Percentiles rank a stretch among this genome's conserved stretches.
Evolutionary conservation across 352 stramenopile genomes (phyloP).

Genomic region (Phytophthora sojae): DNA sequence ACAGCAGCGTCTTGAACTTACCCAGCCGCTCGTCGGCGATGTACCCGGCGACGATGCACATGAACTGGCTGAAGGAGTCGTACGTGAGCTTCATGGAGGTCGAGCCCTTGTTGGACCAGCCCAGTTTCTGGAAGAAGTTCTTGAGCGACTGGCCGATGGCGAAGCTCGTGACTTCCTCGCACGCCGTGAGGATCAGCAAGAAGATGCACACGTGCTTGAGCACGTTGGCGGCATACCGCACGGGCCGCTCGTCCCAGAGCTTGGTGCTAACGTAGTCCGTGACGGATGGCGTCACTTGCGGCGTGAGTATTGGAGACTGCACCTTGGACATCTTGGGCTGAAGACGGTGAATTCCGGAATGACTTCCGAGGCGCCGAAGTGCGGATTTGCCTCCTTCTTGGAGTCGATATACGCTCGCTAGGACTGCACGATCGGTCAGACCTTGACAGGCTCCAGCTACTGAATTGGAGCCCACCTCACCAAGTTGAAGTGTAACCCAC

Average conservation of each 20-base stretch:
- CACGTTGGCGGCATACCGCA: background rate
- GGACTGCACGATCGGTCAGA: background rate
- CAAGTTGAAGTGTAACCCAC: background rate
- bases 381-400: background rate
- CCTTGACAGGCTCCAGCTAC: background rate
- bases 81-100: constrained; percentile 7
- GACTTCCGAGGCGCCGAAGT: background rate
- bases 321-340: constrained; percentile 3
- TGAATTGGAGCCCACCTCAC: background rate
- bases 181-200: constrained; percentile 6
- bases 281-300: background rate
- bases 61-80: constrained; percentile 10
- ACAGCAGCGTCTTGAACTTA: constrained; percentile 10
- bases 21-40: constrained; percentile 1
- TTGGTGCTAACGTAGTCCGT: constrained; percentile 4
- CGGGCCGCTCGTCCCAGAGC: constrained; percentile 1
- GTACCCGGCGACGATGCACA: constrained; percentile 8
- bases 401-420: background rate
- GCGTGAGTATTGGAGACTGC: background rate
- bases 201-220: constrained; percentile 3
- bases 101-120: constrained; percentile 3
- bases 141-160: constrained; percentile 9
- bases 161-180: constrained; percentile 9
- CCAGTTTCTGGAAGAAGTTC: constrained; percentile 9
- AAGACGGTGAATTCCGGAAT: background rate